These are phyloP conservation scores for Populus simonii DNA, from an alignment of 345 rosid species.

Conservation along the genomic window DNA sequence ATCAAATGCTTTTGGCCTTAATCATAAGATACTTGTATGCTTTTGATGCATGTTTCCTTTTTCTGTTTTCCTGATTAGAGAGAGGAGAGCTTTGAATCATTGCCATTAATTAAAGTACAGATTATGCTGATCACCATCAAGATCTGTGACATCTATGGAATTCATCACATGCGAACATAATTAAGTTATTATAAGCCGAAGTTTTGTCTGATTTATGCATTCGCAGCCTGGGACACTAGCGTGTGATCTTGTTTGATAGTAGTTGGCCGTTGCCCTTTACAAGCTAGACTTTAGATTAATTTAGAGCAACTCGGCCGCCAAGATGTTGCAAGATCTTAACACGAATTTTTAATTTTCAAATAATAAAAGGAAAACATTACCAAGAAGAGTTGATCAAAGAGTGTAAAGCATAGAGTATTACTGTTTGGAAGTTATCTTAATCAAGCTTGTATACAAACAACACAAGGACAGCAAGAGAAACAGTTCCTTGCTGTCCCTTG, in stretches of 20 bases:
- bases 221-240: neutral
- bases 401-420: neutral
- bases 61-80: too few species aligned
- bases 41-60: constrained; percentile 22
- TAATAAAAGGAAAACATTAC: neutral
- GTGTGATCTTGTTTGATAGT: neutral
- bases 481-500: neutral
- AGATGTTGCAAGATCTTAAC: neutral
- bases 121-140: neutral
- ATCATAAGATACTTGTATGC: constrained; percentile 23
- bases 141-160: neutral
- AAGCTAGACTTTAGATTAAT: neutral
- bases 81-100: neutral
- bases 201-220: neutral
- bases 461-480: neutral
- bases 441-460: neutral
- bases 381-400: neutral
- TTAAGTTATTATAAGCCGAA: neutral
- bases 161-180: constrained; percentile 5
- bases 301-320: neutral
- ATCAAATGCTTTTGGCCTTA: constrained; percentile 25
- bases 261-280: neutral
- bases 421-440: neutral
- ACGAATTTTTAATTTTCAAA: neutral
- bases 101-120: neutral